These are phyloP conservation scores for Crithidia mellificae DNA, from an alignment of 208 protist genomes.

Conservation along the genomic window DNA sequence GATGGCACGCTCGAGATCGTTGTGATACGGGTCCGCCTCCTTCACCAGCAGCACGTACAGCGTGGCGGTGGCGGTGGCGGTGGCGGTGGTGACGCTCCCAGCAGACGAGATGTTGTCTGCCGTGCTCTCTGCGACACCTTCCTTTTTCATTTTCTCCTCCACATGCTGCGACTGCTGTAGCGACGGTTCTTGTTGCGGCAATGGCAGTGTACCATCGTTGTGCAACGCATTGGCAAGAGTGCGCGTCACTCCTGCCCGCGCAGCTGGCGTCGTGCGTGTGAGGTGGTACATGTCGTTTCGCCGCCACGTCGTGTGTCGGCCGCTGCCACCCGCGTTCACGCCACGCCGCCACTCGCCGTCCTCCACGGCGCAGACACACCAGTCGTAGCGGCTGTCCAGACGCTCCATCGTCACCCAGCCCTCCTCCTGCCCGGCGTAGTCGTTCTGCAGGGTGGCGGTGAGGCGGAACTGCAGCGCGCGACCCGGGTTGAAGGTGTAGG, in stretches of 20 bases:
- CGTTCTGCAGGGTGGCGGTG: slow-evolving; percentile 47
- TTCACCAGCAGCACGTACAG: slow-evolving; percentile 73
- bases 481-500: slow-evolving; percentile 77
- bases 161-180: no score
- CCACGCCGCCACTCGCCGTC: slow-evolving; percentile 47
- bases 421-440: slow-evolving; percentile 37
- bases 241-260: no score
- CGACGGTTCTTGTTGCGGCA: no score
- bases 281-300: slow-evolving; percentile 71
- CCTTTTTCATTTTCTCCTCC: no score
- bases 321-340: slow-evolving; percentile 54
- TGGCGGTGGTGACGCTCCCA: no score
- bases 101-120: no score
- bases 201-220: no score
- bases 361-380: slow-evolving; percentile 46
- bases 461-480: slow-evolving; percentile 58
- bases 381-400: slow-evolving; percentile 71
- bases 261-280: slow-evolving; percentile 21
- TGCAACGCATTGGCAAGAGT: no score
- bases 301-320: slow-evolving; percentile 59
- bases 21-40: slow-evolving; percentile 61
- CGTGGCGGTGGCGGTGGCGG: no score
- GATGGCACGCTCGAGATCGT: slow-evolving; percentile 63
- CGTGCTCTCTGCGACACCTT: no score
- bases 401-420: slow-evolving; percentile 72